These are phyloP conservation scores for Aureobasidium leucospermi DNA, from an alignment of 2,329 filamentous ascomycete species.

Conservation along the genomic window DNA sequence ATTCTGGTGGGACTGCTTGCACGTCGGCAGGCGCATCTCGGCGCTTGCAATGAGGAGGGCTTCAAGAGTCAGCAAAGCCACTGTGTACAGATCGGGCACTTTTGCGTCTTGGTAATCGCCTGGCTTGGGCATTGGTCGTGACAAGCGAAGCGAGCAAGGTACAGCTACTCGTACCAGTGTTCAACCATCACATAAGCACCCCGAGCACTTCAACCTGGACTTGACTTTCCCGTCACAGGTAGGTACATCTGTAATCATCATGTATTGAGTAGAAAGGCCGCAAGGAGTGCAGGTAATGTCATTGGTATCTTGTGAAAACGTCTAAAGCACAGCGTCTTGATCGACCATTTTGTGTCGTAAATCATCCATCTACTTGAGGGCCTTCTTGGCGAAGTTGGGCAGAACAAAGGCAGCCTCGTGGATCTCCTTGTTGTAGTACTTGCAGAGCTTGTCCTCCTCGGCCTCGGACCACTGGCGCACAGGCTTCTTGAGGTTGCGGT, in stretches of 20 bases:
- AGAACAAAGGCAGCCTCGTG: conserved; percentile 91
- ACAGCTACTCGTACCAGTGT: neutral
- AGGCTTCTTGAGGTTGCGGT: conserved; percentile 75
- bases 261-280: neutral
- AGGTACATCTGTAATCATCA: neutral
- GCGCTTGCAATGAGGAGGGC: neutral
- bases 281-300: conserved; percentile 9
- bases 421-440: conserved; percentile 96
- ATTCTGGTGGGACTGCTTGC: conserved; percentile 2
- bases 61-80: neutral
- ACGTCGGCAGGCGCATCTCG: neutral
- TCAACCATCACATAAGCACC: neutral
- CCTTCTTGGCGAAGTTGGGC: conserved; percentile 85
- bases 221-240: neutral
- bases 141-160: neutral
- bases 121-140: neutral
- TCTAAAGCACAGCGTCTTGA: conserved; percentile 11
- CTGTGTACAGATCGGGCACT: neutral
- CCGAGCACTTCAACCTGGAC: neutral
- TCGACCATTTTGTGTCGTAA: neutral
- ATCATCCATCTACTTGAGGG: conserved; percentile 35
- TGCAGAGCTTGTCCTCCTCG: conserved; percentile 88
- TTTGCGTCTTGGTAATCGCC: neutral
- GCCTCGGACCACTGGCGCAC: conserved; percentile 72
- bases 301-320: conserved; percentile 12